Evolutionary conservation across 352 stramenopile species (phyloP), one percentile per base, ranked within the genome.

Genomic region (Phytophthora lateralis): DNA sequence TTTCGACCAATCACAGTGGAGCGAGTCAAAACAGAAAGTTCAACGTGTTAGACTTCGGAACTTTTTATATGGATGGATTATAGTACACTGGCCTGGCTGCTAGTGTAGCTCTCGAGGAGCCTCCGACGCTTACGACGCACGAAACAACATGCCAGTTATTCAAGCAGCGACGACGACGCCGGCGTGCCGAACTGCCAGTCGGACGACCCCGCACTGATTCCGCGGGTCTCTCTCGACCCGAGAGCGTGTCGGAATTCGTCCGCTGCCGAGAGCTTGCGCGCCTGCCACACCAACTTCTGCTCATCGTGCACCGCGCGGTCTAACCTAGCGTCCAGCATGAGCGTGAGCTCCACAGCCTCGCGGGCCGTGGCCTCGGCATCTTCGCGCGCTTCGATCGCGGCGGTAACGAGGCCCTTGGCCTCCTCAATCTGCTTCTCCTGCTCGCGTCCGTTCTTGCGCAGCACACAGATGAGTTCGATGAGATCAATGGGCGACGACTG

Each of bases 391-490:
- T 90, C 78, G 39, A 93, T 88, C 48, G 86, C 86, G 50, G 80
- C 79, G 65, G 64, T 85, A 38, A 95, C 79, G 51, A 93, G 76
- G 34, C 49, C 43, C 71, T 91, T 91, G 20, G 86, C 86, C 38
- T 95, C 64, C 15, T 84, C 75, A 34, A 95, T 74, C 58, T 95
- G 86, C 17, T 68, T 61, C 29, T 93, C 86, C 47, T 95, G 86
- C 12, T 88, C 80, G 17, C 56, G 63, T 55, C 90, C 81, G 58
- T 89, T 85, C 47, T 82, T 75, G n/a, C 80, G 82, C 42, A 95
- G 69, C 29, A 89, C 65, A 26, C 75, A 85, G 18, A 95, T 71
- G 42, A 90, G 76, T 46, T 91, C 82, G 17, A 90, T 76, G 7
- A 95, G 74, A 14, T 91, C 85, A 8, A 71, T 63, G 17, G 75